Evolutionary conservation across 495 filamentous ascomycete genomes (phyloP), one percentile per base, ranked within the genome.

Genomic region (Penicillium goetzii): DNA sequence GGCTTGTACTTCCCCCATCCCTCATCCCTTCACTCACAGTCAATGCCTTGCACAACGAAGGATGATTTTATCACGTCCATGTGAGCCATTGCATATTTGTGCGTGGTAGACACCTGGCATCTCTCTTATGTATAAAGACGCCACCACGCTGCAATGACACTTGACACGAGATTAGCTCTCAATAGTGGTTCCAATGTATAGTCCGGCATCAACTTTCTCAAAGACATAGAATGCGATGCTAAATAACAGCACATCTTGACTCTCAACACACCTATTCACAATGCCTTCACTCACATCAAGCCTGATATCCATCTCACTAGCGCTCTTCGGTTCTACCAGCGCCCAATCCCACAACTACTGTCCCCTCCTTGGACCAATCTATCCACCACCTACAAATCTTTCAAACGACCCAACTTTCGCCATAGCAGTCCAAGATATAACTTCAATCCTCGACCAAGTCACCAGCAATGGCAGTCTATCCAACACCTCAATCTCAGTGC

Each of bases 281-380:
- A 55, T 55, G 52, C 30, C 19, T 36, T 55, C 32, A 19, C 23
- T 55, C n/a, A 55, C 30, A 7, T 38, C 28, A 21, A 52, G 15
- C 21, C 30, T 56, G n/a, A 30, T 49, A n/a, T 14, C 51, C 40
- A 41, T 56, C 11, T 34, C 60, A 19, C 32, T 58, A 25, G n/a
- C 55, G 19, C 23, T 65, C 4, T 52, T 59, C 14, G 12, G 34
- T 34, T 58, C 53, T 28, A 28, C 50, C 34, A 52, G 12, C 23
- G 55, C 55, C 6, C 55, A 21, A 49, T 45, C 58, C 10, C 7
- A 34, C 26, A 54, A 41, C 12, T 49, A 40, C 0, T 65, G 63
- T 34, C 63, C 63, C 30, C 53, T 61, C n/a, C 32, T 65, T 5
- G 63, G 63, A 0, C 63, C 63, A 12, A 33, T 36, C 33, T 65